Conservation (phyloP, 495 filamentous ascomycete species). For the Hyphodiscus hymeniophilus region DNA sequence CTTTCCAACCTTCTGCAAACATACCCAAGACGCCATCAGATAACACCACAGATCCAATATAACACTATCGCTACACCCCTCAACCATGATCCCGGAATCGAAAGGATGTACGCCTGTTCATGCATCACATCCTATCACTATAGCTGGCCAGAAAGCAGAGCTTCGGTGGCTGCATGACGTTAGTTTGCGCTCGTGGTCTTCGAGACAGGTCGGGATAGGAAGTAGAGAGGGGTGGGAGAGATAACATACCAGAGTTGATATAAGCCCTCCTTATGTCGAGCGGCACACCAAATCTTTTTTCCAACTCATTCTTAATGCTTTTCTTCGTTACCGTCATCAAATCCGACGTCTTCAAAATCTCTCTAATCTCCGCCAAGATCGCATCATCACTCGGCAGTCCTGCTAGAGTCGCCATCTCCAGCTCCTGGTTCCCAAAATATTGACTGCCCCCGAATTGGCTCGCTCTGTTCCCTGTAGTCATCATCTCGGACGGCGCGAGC, state of each 20-base stretch:
- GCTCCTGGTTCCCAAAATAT: constrained; percentile 41
- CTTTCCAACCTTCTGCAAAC: no score
- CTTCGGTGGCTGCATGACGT: constrained; percentile 38
- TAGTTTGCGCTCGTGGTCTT: constrained; percentile 25
- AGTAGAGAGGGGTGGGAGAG: neutral
- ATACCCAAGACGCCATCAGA: no score
- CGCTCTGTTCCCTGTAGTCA: constrained; percentile 31
- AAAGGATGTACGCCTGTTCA: constrained; percentile 1
- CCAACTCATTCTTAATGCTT: constrained; percentile 88
- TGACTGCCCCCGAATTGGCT: constrained; percentile 37
- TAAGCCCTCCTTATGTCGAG: constrained; percentile 79
- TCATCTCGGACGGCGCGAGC: constrained; percentile 66
- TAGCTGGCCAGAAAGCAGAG: constrained; percentile 37
- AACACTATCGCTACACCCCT: constrained; percentile 1
- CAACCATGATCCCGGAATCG: neutral
- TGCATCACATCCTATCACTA: constrained; percentile 14
- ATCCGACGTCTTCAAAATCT: constrained; percentile 84
- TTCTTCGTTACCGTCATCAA: constrained; percentile 99
- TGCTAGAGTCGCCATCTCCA: constrained; percentile 60
- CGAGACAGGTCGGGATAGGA: no score
- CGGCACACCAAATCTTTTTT: constrained; percentile 74
- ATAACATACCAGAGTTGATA: constrained; percentile 87
- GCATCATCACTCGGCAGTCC: constrained; percentile 81
- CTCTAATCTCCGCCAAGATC: constrained; percentile 85
- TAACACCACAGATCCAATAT: no score